Conservation (phyloP, 1,139 yeast genomes). For the Kodamaea plutei region DNA sequence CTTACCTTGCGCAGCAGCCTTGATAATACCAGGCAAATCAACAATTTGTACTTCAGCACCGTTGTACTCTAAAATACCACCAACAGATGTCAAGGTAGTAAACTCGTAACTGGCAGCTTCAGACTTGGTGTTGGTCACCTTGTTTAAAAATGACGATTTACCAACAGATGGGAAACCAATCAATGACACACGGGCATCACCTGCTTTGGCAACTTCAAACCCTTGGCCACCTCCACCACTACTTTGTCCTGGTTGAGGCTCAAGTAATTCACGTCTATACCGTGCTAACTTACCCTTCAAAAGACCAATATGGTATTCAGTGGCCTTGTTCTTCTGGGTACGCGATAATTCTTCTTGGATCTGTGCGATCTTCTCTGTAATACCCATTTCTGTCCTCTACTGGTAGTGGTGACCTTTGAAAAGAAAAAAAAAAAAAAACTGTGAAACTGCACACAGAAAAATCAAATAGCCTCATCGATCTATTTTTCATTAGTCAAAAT, state of each 20-base stretch:
- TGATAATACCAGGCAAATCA: constrained; percentile 94
- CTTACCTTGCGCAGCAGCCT: constrained; percentile 95
- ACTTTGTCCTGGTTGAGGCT: constrained; percentile 74
- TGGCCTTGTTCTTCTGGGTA: constrained; percentile 96
- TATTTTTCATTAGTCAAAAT: too few relatives aligned
- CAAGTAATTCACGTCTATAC: constrained; percentile 84
- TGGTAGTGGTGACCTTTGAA: neutral
- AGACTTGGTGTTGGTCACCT: constrained; percentile 88
- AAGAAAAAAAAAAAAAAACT: neutral
- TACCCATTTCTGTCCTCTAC: constrained; percentile 14
- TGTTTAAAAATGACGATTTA: constrained; percentile 81
- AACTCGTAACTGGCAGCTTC: constrained; percentile 94
- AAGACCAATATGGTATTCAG: constrained; percentile 93
- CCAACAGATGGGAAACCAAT: constrained; percentile 99
- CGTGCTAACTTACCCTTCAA: constrained; percentile 94
- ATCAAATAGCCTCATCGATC: too few relatives aligned
- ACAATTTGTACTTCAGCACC: constrained; percentile 97
- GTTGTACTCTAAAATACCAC: constrained; percentile 89
- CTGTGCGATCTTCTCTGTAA: constrained; percentile 71
- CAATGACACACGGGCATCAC: constrained; percentile 92
- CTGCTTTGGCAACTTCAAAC: constrained; percentile 91
- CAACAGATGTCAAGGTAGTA: constrained; percentile 94
- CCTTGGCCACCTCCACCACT: constrained; percentile 76
- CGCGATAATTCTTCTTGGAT: constrained; percentile 92
- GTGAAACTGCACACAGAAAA: neutral